phyloP scores from a whole-genome alignment of 75 land plant genomes.

The Isoetes taiwanensis region DNA sequence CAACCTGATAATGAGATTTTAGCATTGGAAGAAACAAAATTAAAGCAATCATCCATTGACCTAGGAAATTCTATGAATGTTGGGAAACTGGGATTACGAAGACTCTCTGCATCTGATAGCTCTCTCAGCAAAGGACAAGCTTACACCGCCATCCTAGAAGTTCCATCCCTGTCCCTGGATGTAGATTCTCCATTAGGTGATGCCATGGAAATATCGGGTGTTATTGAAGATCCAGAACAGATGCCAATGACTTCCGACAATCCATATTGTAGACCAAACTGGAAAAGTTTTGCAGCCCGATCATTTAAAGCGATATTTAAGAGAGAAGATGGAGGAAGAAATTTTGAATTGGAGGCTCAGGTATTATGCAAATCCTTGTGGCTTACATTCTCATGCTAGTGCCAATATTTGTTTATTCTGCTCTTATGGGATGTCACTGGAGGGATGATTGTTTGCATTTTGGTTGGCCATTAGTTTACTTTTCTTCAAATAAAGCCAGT shows the following conservation, averaged over 20 bases:
- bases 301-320: slow-evolving; percentile 45
- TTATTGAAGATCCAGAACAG: slow-evolving; percentile 36
- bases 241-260: not conserved
- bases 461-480: not conserved
- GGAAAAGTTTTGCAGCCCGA: slow-evolving; percentile 48
- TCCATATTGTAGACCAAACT: slow-evolving; percentile 15
- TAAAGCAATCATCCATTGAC: not conserved
- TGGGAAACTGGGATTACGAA: not conserved
- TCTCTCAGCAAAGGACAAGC: slow-evolving; percentile 10
- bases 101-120: slow-evolving; percentile 6
- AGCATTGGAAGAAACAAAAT: not conserved
- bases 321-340: slow-evolving; percentile 31
- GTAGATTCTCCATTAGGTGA: slow-evolving; percentile 37
- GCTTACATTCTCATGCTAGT: not conserved
- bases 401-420: not conserved
- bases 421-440: not conserved
- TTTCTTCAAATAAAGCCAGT: not conserved
- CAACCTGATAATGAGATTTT: not conserved
- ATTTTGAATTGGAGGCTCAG: slow-evolving; percentile 63
- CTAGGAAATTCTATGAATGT: not conserved
- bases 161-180: slow-evolving; percentile 20
- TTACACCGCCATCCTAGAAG: slow-evolving; percentile 22
- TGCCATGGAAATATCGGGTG: slow-evolving; percentile 20
- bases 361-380: slow-evolving; percentile 14
- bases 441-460: slow-evolving; percentile 5